Conservation (phyloP, 2,329 filamentous ascomycete genomes). For the Diaporthe caulivora region DNA sequence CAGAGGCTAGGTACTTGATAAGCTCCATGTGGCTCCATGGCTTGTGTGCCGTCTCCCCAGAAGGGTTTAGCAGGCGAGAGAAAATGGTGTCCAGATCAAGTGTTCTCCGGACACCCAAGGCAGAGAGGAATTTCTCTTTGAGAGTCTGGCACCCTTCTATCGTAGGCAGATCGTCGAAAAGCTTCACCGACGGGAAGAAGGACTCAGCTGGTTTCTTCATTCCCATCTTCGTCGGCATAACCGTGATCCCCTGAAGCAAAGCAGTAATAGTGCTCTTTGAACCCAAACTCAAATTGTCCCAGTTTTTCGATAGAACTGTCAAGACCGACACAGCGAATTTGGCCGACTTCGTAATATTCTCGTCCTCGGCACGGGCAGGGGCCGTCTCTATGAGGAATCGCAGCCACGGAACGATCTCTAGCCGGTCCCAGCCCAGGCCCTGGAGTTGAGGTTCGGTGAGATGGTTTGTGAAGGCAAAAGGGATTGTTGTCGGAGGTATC, state of each 20-base stretch:
- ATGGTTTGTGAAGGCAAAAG: conserved; percentile 82
- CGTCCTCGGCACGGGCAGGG: conserved; percentile 68
- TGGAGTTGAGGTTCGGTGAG: conserved; percentile 78
- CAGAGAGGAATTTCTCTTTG: conserved; percentile 89
- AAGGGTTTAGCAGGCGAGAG: conserved; percentile 79
- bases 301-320: conserved; percentile 86
- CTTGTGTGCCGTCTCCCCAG: conserved; percentile 65
- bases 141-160: conserved; percentile 81
- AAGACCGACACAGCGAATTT: conserved; percentile 84
- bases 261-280: conserved; percentile 75
- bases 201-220: conserved; percentile 89
- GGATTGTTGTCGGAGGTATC: conserved; percentile 83
- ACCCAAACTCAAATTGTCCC: conserved; percentile 80
- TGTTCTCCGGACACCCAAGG: conserved; percentile 93
- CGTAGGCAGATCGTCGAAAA: conserved; percentile 93
- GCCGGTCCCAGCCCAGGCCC: conserved; percentile 85
- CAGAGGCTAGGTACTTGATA: conserved; percentile 93
- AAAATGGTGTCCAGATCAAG: conserved; percentile 96
- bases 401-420: conserved; percentile 90
- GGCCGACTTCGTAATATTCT: conserved; percentile 78
- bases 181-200: conserved; percentile 92
- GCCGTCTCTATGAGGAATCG: conserved; percentile 80
- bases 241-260: conserved; percentile 74
- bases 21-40: conserved; percentile 95
- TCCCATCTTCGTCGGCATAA: conserved; percentile 91